A percentile compares a stretch with the other conserved stretches of the same genome.
These are phyloP conservation scores for Podaxis mareebaensis DNA, from an alignment of 768 basidiomycete species.

Conservation along the genomic window DNA sequence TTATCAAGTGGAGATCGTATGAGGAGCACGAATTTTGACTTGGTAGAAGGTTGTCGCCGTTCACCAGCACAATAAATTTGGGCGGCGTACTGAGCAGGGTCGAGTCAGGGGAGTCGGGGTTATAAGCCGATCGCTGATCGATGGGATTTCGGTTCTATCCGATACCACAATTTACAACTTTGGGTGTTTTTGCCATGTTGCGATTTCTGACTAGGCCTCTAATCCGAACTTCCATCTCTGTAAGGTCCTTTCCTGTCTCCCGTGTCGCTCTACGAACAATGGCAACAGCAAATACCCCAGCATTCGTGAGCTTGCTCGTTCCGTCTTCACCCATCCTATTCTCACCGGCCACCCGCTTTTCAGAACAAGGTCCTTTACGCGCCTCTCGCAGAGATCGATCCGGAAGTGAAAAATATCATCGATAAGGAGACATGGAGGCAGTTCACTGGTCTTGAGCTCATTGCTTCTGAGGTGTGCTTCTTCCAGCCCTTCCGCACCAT, in stretches of 20 bases:
- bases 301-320: slow-evolving; percentile 49
- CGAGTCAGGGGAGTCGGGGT: slow-evolving; percentile 4
- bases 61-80: neutral
- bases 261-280: slow-evolving; percentile 46
- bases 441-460: slow-evolving; percentile 96
- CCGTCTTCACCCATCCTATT: neutral
- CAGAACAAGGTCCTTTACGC: slow-evolving; percentile 94
- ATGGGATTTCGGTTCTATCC: slow-evolving; percentile 29
- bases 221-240: slow-evolving; percentile 33
- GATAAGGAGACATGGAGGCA: slow-evolving; percentile 99
- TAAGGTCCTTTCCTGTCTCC: slow-evolving; percentile 22
- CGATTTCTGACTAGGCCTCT: slow-evolving; percentile 39
- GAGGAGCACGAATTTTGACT: no score
- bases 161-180: slow-evolving; percentile 25
- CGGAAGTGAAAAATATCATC: slow-evolving; percentile 95
- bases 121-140: slow-evolving; percentile 17
- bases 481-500: neutral
- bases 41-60: no score
- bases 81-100: neutral
- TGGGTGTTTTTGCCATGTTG: slow-evolving; percentile 32
- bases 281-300: slow-evolving; percentile 60
- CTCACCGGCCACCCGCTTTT: slow-evolving; percentile 13
- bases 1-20: no score
- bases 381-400: slow-evolving; percentile 88
- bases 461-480: slow-evolving; percentile 87